Percentiles rank a stretch among this genome's conserved stretches.
phyloP scores from a whole-genome alignment of 2,329 filamentous ascomycete species.

The Incumbomyces lentus region DNA sequence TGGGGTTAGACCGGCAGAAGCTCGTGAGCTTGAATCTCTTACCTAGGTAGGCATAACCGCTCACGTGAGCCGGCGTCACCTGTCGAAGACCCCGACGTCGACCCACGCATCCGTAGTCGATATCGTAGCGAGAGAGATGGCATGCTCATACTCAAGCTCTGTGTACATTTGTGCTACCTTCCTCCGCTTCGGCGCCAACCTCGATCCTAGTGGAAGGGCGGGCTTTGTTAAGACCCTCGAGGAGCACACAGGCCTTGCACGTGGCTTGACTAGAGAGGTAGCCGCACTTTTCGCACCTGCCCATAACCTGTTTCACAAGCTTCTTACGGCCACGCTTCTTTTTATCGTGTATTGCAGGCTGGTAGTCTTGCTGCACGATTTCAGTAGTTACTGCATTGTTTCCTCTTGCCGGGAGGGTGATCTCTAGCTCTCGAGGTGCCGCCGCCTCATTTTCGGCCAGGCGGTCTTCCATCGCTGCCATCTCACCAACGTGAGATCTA shows the following conservation, averaged over 20 bases:
- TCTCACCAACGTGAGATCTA: conserved; percentile 59
- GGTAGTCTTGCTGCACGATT: conserved; percentile 20
- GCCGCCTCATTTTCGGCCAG: conserved; percentile 56
- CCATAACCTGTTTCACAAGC: conserved; percentile 59
- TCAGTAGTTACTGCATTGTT: conserved; percentile 9
- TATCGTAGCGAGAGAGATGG: too few relatives aligned
- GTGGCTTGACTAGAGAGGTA: conserved; percentile 91
- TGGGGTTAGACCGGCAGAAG: too few relatives aligned
- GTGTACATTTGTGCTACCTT: conserved; percentile 33
- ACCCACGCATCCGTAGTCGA: too few relatives aligned
- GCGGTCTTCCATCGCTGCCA: conserved; percentile 70
- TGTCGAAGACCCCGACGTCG: too few relatives aligned
- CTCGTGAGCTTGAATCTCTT: too few relatives aligned
- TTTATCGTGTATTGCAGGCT: conserved; percentile 16
- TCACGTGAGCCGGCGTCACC: too few relatives aligned
- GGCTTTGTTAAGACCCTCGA: conserved; percentile 81
- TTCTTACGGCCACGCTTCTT: conserved; percentile 24
- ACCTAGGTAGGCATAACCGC: too few relatives aligned
- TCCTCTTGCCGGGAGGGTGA: conserved; percentile 32
- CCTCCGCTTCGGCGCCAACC: conserved; percentile 24
- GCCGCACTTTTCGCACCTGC: conserved; percentile 76
- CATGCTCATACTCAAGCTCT: too few relatives aligned
- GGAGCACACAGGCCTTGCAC: conserved; percentile 84
- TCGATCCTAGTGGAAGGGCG: conserved; percentile 38
- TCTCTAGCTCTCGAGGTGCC: conserved; percentile 53